These are phyloP conservation scores for Xylariaceae sp. DNA, from an alignment of 2,329 filamentous ascomycete species.

Conservation along the genomic window DNA sequence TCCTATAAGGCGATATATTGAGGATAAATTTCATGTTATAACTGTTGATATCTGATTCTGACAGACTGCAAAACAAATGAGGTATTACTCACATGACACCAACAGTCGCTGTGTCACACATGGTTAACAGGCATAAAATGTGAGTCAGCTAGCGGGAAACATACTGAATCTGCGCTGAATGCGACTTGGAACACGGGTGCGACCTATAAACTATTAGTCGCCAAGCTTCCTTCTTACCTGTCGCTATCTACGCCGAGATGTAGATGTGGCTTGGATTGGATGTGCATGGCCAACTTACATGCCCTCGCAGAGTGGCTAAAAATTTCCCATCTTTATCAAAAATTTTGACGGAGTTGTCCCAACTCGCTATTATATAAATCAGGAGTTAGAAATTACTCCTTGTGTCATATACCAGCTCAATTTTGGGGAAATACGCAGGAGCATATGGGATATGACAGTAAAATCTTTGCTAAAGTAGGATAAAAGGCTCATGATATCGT, in stretches of 20 bases:
- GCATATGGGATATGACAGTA: no score
- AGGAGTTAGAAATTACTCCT: no score
- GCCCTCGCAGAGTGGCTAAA: conserved; percentile 84
- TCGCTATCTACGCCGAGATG: not conserved
- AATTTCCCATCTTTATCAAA: conserved; percentile 77
- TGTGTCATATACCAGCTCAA: no score
- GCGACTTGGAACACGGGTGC: conserved; percentile 91
- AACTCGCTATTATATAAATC: conserved; percentile 85
- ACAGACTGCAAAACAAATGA: not conserved
- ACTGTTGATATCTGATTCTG: not conserved
- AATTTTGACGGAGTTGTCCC: conserved; percentile 94
- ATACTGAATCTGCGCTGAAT: conserved; percentile 84
- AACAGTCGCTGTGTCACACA: conserved; percentile 44
- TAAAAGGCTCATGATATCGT: no score
- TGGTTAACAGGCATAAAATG: not conserved
- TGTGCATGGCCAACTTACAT: conserved; percentile 70
- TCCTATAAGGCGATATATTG: not conserved
- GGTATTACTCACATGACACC: conserved; percentile 24
- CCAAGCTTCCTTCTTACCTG: not conserved
- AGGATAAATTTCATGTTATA: not conserved
- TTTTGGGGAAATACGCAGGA: no score
- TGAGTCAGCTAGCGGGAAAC: not conserved
- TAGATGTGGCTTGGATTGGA: no score
- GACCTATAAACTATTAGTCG: conserved; percentile 41
- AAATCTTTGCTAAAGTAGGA: no score